These are phyloP conservation scores for Magnusiomyces sp. DNA, from an alignment of 1,139 yeast species.

Conservation along the genomic window DNA sequence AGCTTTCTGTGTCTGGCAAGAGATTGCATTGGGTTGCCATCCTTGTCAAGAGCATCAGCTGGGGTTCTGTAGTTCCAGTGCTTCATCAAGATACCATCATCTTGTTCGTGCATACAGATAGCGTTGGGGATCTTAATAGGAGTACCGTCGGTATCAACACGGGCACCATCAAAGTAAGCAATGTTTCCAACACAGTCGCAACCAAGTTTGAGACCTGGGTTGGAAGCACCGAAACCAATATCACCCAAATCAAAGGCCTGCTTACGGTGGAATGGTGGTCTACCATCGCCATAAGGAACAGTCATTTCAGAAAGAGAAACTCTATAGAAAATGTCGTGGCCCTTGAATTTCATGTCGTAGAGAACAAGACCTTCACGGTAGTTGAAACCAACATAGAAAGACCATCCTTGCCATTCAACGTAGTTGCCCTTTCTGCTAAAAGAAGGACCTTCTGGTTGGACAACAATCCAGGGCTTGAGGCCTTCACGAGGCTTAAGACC, in stretches of 20 bases:
- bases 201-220: slow-evolving; percentile 66
- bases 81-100: slow-evolving; percentile 70
- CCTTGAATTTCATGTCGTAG: slow-evolving; percentile 71
- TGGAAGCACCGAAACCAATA: slow-evolving; percentile 77
- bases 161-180: slow-evolving; percentile 64
- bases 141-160: slow-evolving; percentile 55
- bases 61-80: slow-evolving; percentile 81
- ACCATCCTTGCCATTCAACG: slow-evolving; percentile 86
- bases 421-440: slow-evolving; percentile 54
- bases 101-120: slow-evolving; percentile 87
- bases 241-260: slow-evolving; percentile 92
- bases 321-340: slow-evolving; percentile 74
- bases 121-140: slow-evolving; percentile 62
- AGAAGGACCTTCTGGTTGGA: slow-evolving; percentile 84
- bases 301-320: slow-evolving; percentile 81
- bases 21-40: slow-evolving; percentile 59
- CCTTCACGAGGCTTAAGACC: slow-evolving; percentile 36
- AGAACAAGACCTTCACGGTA: slow-evolving; percentile 80
- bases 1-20: slow-evolving; percentile 82
- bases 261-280: slow-evolving; percentile 85
- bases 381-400: slow-evolving; percentile 64
- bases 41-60: too few species aligned
- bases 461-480: slow-evolving; percentile 65
- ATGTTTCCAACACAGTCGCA: slow-evolving; percentile 88
- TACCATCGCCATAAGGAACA: slow-evolving; percentile 86